Evolutionary conservation across 1,284 basidiomycete genomes (phyloP).

Genomic region (Trichosporon inkin): DNA sequence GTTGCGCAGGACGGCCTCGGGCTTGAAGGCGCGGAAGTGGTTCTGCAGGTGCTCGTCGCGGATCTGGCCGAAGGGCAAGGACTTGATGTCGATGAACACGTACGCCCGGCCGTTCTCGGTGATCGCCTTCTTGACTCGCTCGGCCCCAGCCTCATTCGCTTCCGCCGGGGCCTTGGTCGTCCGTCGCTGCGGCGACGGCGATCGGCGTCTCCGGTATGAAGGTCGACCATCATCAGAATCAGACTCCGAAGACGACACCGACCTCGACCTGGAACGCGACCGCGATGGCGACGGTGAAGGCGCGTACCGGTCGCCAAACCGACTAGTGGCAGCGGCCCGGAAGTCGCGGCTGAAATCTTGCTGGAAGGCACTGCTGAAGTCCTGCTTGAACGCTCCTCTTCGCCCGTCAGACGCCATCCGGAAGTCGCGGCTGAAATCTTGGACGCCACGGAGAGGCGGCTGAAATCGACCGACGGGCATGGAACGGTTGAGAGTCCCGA

Average conservation of each 20-base stretch:
- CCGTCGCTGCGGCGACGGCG: conserved; percentile 18
- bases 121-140: conserved; percentile 33
- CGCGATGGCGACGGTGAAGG: conserved; percentile 14
- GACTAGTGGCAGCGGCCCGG: conserved; percentile 5
- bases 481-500: conserved; percentile 23
- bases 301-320: conserved; percentile 17
- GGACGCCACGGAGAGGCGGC: conserved; percentile 8
- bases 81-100: conserved; percentile 39
- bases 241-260: conserved; percentile 23
- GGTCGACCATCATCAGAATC: conserved; percentile 35
- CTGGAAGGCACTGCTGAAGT: conserved; percentile 9
- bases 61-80: conserved; percentile 25
- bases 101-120: conserved; percentile 36
- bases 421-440: conserved; percentile 3
- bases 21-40: conserved; percentile 47
- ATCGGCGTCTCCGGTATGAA: conserved; percentile 21
- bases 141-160: conserved; percentile 29
- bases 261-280: conserved; percentile 19
- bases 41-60: conserved; percentile 37
- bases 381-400: not conserved
- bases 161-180: conserved; percentile 12
- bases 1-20: conserved; percentile 35
- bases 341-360: conserved; percentile 25
- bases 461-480: conserved; percentile 19
- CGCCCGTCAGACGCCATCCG: not conserved